These are phyloP conservation scores for Cladosporium halotolerans DNA, from an alignment of 2,329 filamentous ascomycete species.

Conservation along the genomic window DNA sequence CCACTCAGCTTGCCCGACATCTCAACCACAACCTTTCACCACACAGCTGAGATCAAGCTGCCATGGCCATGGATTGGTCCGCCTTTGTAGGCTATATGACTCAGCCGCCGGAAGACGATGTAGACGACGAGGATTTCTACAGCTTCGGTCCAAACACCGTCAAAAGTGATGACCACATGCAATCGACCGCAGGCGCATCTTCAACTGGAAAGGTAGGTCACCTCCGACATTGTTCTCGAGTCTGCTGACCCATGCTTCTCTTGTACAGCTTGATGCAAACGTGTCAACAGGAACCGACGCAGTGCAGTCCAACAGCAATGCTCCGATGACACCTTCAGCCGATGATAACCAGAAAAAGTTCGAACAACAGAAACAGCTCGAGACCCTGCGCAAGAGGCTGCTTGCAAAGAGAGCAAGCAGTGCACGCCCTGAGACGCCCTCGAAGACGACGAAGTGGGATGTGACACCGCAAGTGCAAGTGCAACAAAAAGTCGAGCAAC, in stretches of 20 bases:
- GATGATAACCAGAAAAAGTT: not conserved
- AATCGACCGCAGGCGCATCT: constrained; percentile 4
- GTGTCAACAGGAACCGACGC: not conserved
- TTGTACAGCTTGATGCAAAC: not conserved
- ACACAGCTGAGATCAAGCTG: not conserved
- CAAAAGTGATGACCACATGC: constrained; percentile 7
- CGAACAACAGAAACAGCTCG: constrained; percentile 8
- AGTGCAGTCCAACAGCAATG: not conserved
- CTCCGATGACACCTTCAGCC: not conserved
- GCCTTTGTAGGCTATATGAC: not conserved
- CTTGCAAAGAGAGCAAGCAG: constrained; percentile 1
- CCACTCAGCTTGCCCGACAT: not conserved
- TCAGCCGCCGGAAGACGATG: constrained; percentile 1
- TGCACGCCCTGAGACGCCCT: not conserved
- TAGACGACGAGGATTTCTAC: constrained; percentile 16
- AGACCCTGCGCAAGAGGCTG: constrained; percentile 5
- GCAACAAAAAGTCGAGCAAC: not conserved
- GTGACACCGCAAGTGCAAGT: not conserved
- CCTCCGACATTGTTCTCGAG: not conserved
- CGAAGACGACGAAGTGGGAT: not conserved
- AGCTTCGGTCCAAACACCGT: not conserved
- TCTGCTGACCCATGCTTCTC: not conserved
- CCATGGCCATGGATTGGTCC: constrained; percentile 9
- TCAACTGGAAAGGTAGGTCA: not conserved
- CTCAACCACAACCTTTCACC: not conserved